Base-by-base conservation (phyloP, 140 eudicot genomes). In the Oenanthe javanica region DNA sequence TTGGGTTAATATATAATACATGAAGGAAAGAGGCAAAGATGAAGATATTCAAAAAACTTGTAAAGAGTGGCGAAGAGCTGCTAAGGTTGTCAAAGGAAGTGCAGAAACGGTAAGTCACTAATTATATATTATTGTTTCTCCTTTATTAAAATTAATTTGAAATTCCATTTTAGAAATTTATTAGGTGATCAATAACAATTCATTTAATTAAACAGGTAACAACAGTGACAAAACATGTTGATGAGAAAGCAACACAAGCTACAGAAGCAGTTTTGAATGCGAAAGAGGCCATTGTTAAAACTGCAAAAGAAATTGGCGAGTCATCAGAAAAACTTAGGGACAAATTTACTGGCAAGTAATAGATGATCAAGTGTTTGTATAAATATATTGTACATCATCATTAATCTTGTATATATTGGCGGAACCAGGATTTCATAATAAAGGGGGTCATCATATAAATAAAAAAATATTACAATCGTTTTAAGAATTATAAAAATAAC, bases 251-350 rank as follows among this genome's bases (percentile, higher is more conserved):
- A 59, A 48, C 86, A 4, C 89, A 90, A 75, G 85, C 83, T 40
- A 69, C 92, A 15, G 90, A 90, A 8, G 89, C 69, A 8, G 72
- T 88, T n/a, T 71, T 85, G 13, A 77, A 86, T 38, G 86, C 90
- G 3, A 83, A 80, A 81, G 91, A 87, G 52, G 84, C 84, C 3
- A 75, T 85, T 0, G 81, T 87, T 31, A 84, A 88, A 40, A 80
- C 83, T 57, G 94, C 87, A 0, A 84, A 87, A 51, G 87, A 90
- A 77, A 89, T 73, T 0, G 51, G 77, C 36, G 77, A 73, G 50
- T 9, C 77, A 8, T 23, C 77, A 0, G 38, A 87, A 40, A 89
- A 81, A 77, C 82, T 84, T n/a, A 88, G 85, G 77, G 87, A 90
- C 36, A 88, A 78, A 74, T 83, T 83, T 15, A 16, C 81, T 2